phyloP scores from a whole-genome alignment of 352 stramenopile genomes.

The Peronospora farinosa region DNA sequence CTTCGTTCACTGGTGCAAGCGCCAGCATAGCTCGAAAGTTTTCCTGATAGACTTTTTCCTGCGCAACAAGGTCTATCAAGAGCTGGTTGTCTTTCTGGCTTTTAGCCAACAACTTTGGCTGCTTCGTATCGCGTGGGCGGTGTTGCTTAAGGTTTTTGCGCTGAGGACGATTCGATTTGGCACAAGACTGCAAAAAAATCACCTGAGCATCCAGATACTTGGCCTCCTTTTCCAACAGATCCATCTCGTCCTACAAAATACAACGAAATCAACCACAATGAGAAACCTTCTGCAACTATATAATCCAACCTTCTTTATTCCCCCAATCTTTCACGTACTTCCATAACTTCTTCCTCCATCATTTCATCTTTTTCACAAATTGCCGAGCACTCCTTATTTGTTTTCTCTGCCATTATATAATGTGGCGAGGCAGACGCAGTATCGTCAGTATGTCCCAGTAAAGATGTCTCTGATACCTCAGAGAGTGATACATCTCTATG shows the following conservation, averaged over 20 bases:
- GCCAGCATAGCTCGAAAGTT: constrained; percentile 77
- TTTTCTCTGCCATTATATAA: too few species aligned
- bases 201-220: constrained; percentile 66
- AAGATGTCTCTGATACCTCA: constrained; percentile 4
- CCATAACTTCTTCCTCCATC: constrained; percentile 30
- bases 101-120: constrained; percentile 37
- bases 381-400: too few species aligned
- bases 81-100: constrained; percentile 45
- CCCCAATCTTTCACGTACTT: constrained; percentile 24
- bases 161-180: constrained; percentile 35
- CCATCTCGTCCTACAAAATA: constrained; percentile 38
- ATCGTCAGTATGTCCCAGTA: not conserved
- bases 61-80: constrained; percentile 48
- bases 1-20: constrained; percentile 67
- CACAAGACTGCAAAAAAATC: constrained; percentile 53
- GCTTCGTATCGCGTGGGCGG: constrained; percentile 29
- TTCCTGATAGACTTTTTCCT: constrained; percentile 67
- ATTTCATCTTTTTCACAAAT: constrained; percentile 10
- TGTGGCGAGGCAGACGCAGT: too few species aligned
- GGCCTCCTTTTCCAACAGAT: constrained; percentile 60
- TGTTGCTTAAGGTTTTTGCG: constrained; percentile 51
- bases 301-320: not conserved
- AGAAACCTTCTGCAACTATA: not conserved
- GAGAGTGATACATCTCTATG: too few species aligned
- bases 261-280: not conserved